Evolutionary conservation across 495 filamentous ascomycete genomes (phyloP).

Genomic region (Pseudomonodictys pantanalensis): DNA sequence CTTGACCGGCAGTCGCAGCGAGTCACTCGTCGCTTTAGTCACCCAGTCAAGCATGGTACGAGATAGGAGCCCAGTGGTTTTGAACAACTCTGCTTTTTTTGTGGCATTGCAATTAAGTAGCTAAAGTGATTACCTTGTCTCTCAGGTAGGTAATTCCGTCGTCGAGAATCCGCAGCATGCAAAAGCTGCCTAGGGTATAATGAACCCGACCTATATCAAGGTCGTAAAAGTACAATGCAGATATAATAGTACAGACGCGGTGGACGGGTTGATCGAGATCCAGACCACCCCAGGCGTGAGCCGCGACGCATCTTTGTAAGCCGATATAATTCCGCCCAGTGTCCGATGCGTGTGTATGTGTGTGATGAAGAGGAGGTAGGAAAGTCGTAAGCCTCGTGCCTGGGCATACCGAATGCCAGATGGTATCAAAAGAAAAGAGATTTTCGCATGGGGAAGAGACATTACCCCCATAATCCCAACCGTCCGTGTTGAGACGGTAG

Average conservation of each 20-base stretch:
- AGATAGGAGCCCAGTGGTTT: neutral
- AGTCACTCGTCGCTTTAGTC: no score
- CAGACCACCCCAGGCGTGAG: conserved; percentile 32
- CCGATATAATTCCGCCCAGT: conserved; percentile 23
- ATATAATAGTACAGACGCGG: conserved; percentile 36
- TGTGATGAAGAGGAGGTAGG: conserved; percentile 26
- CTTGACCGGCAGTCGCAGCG: no score
- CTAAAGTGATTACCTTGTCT: conserved; percentile 19
- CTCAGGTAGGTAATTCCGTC: conserved; percentile 24
- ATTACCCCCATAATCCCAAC: no score
- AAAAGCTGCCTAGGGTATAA: conserved; percentile 26
- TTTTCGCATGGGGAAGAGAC: no score
- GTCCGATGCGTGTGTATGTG: no score
- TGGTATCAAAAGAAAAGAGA: conserved; percentile 34
- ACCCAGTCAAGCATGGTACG: no score
- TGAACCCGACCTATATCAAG: conserved; percentile 8
- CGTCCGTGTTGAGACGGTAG: no score
- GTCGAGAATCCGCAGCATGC: conserved; percentile 5
- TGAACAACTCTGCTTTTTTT: neutral
- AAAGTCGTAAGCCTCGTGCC: conserved; percentile 34
- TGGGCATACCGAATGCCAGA: conserved; percentile 19
- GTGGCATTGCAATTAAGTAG: conserved; percentile 31
- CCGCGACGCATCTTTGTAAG: conserved; percentile 28
- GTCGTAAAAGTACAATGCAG: conserved; percentile 35
- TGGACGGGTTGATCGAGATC: conserved; percentile 18